Evolutionary conservation across 108 stramenopile species (phyloP).

Genomic region (Cyclotella cryptica): DNA sequence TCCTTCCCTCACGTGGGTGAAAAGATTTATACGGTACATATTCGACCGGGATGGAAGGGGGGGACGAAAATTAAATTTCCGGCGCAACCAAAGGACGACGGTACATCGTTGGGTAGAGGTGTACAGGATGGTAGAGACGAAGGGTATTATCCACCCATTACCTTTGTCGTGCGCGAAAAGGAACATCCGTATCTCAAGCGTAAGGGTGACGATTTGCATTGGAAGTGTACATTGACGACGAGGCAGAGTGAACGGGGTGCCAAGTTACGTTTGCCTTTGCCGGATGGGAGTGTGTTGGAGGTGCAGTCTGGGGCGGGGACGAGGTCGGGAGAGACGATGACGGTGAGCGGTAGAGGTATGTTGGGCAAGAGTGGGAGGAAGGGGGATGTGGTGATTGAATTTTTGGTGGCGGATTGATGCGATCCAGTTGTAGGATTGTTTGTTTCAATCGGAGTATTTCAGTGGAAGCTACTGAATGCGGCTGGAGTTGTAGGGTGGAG

Average conservation of each 20-base stretch:
- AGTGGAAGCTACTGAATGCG: no score
- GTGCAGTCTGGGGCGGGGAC: conserved; percentile 51
- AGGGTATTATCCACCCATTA: conserved; percentile 62
- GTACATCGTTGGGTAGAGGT: conserved; percentile 4
- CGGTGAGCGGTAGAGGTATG: conserved; percentile 75
- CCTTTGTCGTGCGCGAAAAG: conserved; percentile 76
- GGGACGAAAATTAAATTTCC: conserved; percentile 81
- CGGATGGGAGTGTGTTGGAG: conserved; percentile 65
- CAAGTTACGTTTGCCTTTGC: conserved; percentile 60
- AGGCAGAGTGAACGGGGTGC: conserved; percentile 59
- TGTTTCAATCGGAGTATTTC: no score
- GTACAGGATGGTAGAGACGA: neutral
- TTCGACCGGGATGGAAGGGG: conserved; percentile 78
- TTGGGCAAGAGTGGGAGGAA: conserved; percentile 62
- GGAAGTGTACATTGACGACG: conserved; percentile 55
- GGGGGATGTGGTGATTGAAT: conserved; percentile 77
- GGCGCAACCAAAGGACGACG: conserved; percentile 17
- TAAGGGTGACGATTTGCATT: conserved; percentile 66
- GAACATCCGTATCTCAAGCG: conserved; percentile 67
- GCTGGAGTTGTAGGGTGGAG: no score
- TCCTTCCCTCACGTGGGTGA: conserved; percentile 39
- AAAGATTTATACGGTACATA: conserved; percentile 63
- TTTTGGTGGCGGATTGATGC: conserved; percentile 36
- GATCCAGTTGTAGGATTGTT: no score
- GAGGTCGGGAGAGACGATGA: conserved; percentile 51